These are phyloP conservation scores for Mucor saturninus DNA, from an alignment of 371 early-diverging fungal genomes.

Conservation along the genomic window DNA sequence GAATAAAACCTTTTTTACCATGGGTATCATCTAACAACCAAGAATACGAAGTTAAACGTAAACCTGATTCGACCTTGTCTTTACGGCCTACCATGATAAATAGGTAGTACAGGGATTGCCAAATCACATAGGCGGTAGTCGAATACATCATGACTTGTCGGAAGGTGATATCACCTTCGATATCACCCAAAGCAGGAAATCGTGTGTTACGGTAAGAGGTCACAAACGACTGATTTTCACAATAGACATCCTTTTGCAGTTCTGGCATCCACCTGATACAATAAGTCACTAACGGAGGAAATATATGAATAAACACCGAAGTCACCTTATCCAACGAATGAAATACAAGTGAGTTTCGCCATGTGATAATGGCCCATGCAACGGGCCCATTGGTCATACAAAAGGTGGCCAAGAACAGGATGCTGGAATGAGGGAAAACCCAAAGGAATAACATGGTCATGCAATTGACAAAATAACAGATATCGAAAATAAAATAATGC, in stretches of 20 bases:
- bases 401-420: conserved; percentile 60
- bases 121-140: conserved; percentile 63
- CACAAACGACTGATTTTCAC: conserved; percentile 26
- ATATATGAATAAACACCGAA: conserved; percentile 73
- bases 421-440: conserved; percentile 51
- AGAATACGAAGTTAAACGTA: conserved; percentile 69
- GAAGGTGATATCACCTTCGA: conserved; percentile 27
- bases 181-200: conserved; percentile 50
- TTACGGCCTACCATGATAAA: conserved; percentile 64
- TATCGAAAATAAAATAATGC: conserved; percentile 76
- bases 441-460: conserved; percentile 60
- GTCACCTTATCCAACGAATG: conserved; percentile 79
- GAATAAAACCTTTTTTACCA: conserved; percentile 51
- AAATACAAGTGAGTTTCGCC: conserved; percentile 73
- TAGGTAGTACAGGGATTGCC: conserved; percentile 72
- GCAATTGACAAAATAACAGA: conserved; percentile 72
- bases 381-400: conserved; percentile 71
- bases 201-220: conserved; percentile 37
- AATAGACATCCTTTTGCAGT: conserved; percentile 29
- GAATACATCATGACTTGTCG: conserved; percentile 48
- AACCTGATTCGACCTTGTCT: conserved; percentile 69
- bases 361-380: conserved; percentile 74
- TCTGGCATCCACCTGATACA: conserved; percentile 67
- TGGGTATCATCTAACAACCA: conserved; percentile 67
- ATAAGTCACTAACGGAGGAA: conserved; percentile 68